Evolutionary conservation across 1,284 basidiomycete genomes (phyloP).

Genomic region (Ceratobasidium sp.): DNA sequence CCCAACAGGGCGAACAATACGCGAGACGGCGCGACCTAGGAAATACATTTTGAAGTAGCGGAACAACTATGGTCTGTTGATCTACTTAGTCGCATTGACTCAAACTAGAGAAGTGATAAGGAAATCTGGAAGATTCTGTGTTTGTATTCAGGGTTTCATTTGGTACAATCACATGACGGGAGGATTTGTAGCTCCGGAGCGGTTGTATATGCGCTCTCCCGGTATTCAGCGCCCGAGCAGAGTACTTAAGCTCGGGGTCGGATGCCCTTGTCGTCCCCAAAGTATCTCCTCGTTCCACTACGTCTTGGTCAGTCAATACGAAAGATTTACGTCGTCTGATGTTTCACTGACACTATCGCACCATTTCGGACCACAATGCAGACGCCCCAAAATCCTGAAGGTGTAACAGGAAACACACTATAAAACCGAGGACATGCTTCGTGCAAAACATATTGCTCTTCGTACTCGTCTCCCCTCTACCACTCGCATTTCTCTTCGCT

Average conservation of each 20-base stretch:
- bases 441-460: conserved; percentile 38
- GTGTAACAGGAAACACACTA: conserved; percentile 21
- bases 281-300: not conserved
- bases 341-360: conserved; percentile 31
- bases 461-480: conserved; percentile 40
- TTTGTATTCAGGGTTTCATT: not conserved
- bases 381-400: conserved; percentile 34
- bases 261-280: not conserved
- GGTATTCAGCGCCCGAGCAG: not conserved
- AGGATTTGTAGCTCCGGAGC: conserved; percentile 20
- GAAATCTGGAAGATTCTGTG: conserved; percentile 17
- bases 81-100: not conserved
- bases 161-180: conserved; percentile 36
- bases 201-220: not conserved
- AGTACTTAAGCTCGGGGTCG: not conserved
- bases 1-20: conserved; percentile 13
- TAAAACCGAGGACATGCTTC: conserved; percentile 37
- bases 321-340: conserved; percentile 26
- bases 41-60: conserved; percentile 23
- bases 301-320: conserved; percentile 20
- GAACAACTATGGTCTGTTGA: not conserved
- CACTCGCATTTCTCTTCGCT: conserved; percentile 42
- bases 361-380: conserved; percentile 38
- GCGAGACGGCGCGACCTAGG: conserved; percentile 17
- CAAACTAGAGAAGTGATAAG: not conserved